Conservation (phyloP, 345 rosid genomes). For the Camelina laxa region DNA sequence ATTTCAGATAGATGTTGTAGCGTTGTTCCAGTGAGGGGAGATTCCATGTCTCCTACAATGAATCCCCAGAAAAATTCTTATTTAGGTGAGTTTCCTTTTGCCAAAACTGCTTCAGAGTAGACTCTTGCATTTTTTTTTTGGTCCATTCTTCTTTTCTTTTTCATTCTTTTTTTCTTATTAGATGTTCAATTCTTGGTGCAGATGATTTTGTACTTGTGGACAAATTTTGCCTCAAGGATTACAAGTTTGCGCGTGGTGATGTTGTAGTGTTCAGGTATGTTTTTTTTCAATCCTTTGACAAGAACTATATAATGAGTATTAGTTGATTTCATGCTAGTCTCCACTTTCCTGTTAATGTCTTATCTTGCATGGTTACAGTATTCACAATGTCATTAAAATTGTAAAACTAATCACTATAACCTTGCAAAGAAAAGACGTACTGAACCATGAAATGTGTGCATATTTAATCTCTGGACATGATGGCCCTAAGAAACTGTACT, state of each 20-base stretch:
- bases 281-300: slow-evolving; percentile 6
- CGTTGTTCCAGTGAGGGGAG: slow-evolving; percentile 62
- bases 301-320: neutral
- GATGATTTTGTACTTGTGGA: slow-evolving; percentile 86
- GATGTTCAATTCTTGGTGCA: slow-evolving; percentile 50
- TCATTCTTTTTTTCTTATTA: slow-evolving; percentile 25
- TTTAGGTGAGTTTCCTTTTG: slow-evolving; percentile 34
- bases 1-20: slow-evolving; percentile 70
- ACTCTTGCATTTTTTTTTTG: slow-evolving; percentile 12
- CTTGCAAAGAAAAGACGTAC: neutral
- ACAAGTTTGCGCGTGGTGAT: slow-evolving; percentile 82
- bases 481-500: neutral
- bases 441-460: neutral
- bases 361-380: neutral
- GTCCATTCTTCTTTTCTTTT: slow-evolving; percentile 21
- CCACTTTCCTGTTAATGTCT: neutral
- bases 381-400: slow-evolving; percentile 2
- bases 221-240: slow-evolving; percentile 72
- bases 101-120: neutral
- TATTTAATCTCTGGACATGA: neutral
- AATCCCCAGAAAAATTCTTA: slow-evolving; percentile 54
- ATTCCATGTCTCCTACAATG: slow-evolving; percentile 84
- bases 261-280: slow-evolving; percentile 80
- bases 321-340: slow-evolving; percentile 12
- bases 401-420: neutral